A percentile compares a stretch with the other conserved stretches of the same genome.
Conservation (phyloP, 2,329 filamentous ascomycete genomes). For the Sporothrix sp. region DNA sequence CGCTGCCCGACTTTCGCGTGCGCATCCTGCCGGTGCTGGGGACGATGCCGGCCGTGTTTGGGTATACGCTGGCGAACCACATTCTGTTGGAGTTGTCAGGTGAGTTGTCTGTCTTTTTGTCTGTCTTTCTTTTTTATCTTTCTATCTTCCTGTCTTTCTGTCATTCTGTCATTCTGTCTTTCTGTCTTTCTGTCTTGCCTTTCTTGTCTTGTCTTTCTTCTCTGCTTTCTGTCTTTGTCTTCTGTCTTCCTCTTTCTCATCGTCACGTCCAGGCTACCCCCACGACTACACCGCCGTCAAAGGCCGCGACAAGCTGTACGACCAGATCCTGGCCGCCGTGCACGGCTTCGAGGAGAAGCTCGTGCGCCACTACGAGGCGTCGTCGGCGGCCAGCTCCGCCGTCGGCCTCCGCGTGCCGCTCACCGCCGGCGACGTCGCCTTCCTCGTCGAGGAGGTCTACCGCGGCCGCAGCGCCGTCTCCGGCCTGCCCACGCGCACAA, state of each 20-base stretch:
- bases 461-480: slow-evolving; percentile 73
- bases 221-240: background rate
- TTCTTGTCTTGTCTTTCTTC: background rate
- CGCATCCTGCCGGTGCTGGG: slow-evolving; percentile 91
- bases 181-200: background rate
- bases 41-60: slow-evolving; percentile 96
- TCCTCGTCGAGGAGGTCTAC: slow-evolving; percentile 83
- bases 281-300: slow-evolving; percentile 75
- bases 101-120: slow-evolving; percentile 16
- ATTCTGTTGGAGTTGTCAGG: slow-evolving; percentile 68
- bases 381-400: slow-evolving; percentile 40
- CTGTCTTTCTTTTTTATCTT: background rate
- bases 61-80: slow-evolving; percentile 84
- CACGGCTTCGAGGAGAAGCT: slow-evolving; percentile 73
- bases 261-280: slow-evolving; percentile 56
- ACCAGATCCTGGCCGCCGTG: slow-evolving; percentile 64
- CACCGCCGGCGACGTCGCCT: slow-evolving; percentile 71
- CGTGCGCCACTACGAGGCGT: slow-evolving; percentile 32
- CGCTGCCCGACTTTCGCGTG: slow-evolving; percentile 85
- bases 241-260: background rate
- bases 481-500: slow-evolving; percentile 67
- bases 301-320: slow-evolving; percentile 83
- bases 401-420: slow-evolving; percentile 72
- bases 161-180: rapidly evolving
- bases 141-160: slow-evolving; percentile 3